Conservation (phyloP, 202 grass and related monocot species). For the Zizania palustris region DNA sequence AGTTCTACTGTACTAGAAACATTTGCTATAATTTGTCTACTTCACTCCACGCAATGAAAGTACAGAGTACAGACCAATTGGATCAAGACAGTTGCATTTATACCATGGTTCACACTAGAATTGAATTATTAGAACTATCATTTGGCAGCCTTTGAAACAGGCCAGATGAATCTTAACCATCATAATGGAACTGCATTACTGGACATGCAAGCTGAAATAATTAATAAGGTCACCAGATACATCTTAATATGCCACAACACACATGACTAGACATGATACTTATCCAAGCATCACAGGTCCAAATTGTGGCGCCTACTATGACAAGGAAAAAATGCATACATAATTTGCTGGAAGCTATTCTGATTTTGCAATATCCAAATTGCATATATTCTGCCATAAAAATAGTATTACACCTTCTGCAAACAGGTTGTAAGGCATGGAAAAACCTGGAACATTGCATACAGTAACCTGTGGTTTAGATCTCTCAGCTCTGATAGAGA, state of each 20-base stretch:
- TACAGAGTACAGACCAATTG: neutral
- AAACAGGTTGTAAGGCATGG: slow-evolving; percentile 73
- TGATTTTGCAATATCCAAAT: slow-evolving; percentile 9
- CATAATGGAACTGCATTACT: neutral
- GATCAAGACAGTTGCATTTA: neutral
- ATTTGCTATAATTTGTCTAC: neutral
- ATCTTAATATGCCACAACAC: slow-evolving; percentile 8
- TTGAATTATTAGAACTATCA: slow-evolving; percentile 13
- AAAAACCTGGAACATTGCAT: slow-evolving; percentile 77
- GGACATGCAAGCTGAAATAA: neutral
- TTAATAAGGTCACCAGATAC: neutral
- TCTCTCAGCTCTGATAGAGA: slow-evolving; percentile 56
- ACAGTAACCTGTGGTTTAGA: slow-evolving; percentile 71
- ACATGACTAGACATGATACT: neutral
- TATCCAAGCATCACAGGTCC: slow-evolving; percentile 21
- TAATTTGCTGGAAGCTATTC: neutral
- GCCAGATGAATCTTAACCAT: neutral
- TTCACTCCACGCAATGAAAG: neutral
- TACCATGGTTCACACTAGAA: neutral
- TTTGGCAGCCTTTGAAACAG: neutral
- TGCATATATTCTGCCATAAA: slow-evolving; percentile 12
- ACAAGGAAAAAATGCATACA: slow-evolving; percentile 22
- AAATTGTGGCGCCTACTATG: neutral
- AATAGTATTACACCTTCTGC: slow-evolving; percentile 68
- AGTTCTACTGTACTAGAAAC: neutral